phyloP scores from a whole-genome alignment of 257 asterid genomes.

The Nicotiana undulata region DNA sequence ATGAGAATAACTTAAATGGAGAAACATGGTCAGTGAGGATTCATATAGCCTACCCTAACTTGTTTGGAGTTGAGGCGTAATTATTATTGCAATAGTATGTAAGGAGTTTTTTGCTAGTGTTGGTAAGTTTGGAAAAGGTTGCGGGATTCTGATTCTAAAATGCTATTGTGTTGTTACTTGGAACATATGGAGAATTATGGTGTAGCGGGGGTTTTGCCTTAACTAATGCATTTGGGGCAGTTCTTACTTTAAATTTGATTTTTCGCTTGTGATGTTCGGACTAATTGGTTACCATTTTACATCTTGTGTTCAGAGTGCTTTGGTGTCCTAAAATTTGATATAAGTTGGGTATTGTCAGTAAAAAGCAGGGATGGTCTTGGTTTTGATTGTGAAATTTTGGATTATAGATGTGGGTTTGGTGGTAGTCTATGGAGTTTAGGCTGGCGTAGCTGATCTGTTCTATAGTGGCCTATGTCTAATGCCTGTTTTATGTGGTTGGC shows the following conservation, averaged over 20 bases:
- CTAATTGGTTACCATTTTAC: background rate
- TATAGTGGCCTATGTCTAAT: background rate
- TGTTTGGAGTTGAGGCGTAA: too few relatives aligned
- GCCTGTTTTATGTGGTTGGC: conserved; percentile 1
- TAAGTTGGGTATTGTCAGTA: background rate
- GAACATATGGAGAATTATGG: background rate
- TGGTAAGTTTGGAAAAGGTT: background rate
- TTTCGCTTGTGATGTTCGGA: background rate
- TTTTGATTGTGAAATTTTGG: background rate
- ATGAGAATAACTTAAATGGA: too few relatives aligned
- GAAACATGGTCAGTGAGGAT: too few relatives aligned
- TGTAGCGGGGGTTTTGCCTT: background rate
- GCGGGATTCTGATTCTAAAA: background rate
- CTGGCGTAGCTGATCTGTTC: background rate
- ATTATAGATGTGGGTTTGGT: background rate
- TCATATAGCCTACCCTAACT: too few relatives aligned
- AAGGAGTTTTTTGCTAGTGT: background rate
- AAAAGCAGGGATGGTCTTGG: background rate
- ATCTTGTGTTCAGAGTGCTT: background rate
- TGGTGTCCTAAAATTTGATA: background rate
- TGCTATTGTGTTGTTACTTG: background rate
- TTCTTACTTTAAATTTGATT: background rate
- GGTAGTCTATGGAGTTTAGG: background rate
- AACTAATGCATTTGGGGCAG: background rate
- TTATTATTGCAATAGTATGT: too few relatives aligned